Base-by-base conservation (phyloP, 176 grass and related monocot genomes). In the Guadua angustifolia region DNA sequence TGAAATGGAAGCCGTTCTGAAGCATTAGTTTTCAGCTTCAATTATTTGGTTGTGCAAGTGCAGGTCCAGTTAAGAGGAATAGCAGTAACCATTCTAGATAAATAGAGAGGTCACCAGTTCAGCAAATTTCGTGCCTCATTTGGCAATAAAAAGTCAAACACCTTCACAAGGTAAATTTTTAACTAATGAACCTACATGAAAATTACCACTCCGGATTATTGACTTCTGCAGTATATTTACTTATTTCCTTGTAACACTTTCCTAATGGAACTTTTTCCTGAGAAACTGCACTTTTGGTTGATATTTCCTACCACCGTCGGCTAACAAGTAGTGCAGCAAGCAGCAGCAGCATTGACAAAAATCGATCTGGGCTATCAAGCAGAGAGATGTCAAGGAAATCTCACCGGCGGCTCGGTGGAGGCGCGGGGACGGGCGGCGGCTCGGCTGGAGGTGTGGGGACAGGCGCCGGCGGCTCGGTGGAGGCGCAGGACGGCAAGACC, bases 281-380 rank as follows among this genome's bases (percentile, higher is more conserved):
- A 39, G 43, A 61, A 87, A 83, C 86, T 61, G 22, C 24, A 71
- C 17, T 19, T 71, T 55, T 35, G 19, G 35, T 53, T 53, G 53
- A 70, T 77, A 70, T 52, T 77, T 56, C 71, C 77, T 7, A 62
- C 29, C 15, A 44, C 24, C n/a, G n/a, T n/a, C n/a, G n/a, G n/a
- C n/a, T n/a, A n/a, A n/a, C n/a, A n/a, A n/a, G n/a, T n/a, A n/a
- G n/a, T n/a, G n/a, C n/a, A n/a, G n/a, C n/a, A n/a, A n/a, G n/a
- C n/a, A n/a, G n/a, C n/a, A n/a, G n/a, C n/a, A n/a, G n/a, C n/a
- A n/a, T n/a, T n/a, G n/a, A n/a, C n/a, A n/a, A n/a, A n/a, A n/a
- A n/a, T n/a, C n/a, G n/a, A n/a, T n/a, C n/a, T n/a, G n/a, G n/a
- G n/a, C n/a, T n/a, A n/a, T n/a, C n/a, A n/a, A n/a, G n/a, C n/a